A percentile compares a stretch with the other conserved stretches of the same genome.
Conservation (phyloP, 2,329 filamentous ascomycete genomes). For the Magnaporthiopsis poae region DNA sequence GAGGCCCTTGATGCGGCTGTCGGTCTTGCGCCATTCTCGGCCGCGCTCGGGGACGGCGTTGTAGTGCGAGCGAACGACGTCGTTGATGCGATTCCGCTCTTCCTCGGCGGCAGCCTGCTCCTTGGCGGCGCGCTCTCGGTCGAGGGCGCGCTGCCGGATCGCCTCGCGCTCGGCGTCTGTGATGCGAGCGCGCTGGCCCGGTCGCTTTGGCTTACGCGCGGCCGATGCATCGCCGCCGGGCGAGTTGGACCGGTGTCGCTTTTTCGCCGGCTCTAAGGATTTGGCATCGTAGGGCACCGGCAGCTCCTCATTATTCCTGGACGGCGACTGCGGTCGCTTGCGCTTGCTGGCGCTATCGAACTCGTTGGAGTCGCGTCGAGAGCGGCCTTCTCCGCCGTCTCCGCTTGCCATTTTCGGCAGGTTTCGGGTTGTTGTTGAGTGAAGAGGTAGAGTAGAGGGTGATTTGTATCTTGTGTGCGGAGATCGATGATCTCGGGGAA, state of each 20-base stretch:
- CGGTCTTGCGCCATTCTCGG: slow-evolving; percentile 86
- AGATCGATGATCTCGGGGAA: neutral
- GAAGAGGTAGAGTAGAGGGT: slow-evolving; percentile 13
- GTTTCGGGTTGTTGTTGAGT: slow-evolving; percentile 4
- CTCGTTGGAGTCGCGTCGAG: slow-evolving; percentile 36
- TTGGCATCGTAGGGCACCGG: slow-evolving; percentile 53
- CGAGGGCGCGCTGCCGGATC: slow-evolving; percentile 48
- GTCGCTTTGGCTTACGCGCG: slow-evolving; percentile 59
- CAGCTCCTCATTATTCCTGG: slow-evolving; percentile 33
- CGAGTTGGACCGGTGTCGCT: slow-evolving; percentile 45
- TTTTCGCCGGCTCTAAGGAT: slow-evolving; percentile 48
- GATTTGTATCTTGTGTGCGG: neutral
- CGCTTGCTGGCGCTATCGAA: slow-evolving; percentile 49
- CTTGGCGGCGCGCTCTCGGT: slow-evolving; percentile 41
- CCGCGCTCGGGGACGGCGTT: slow-evolving; percentile 90
- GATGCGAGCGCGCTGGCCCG: slow-evolving; percentile 55
- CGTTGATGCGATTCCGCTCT: slow-evolving; percentile 55
- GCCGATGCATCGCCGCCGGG: slow-evolving; percentile 22
- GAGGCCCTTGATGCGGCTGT: slow-evolving; percentile 88
- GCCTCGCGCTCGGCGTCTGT: slow-evolving; percentile 57
- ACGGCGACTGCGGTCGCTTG: slow-evolving; percentile 29
- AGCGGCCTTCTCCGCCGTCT: slow-evolving; percentile 19
- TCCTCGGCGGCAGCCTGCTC: slow-evolving; percentile 31
- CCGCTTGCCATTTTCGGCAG: slow-evolving; percentile 14
- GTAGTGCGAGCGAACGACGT: slow-evolving; percentile 88